Percentiles rank a stretch among this genome's conserved stretches.
These are phyloP conservation scores for Helotiales sp. DNA, from an alignment of 2,329 filamentous ascomycete species.

Conservation along the genomic window DNA sequence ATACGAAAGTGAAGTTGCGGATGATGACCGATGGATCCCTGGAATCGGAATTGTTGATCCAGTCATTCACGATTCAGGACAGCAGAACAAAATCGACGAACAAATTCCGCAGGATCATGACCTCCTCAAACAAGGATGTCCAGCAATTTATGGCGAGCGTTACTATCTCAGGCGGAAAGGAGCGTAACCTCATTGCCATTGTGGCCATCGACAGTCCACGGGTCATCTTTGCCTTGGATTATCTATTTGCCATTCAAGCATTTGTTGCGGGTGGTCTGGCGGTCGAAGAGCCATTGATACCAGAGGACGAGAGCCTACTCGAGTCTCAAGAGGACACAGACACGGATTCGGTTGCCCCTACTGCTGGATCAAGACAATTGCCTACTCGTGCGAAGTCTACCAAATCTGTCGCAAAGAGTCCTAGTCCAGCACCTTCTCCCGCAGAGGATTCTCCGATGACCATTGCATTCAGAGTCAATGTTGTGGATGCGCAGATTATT, in stretches of 20 bases:
- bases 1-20: constrained; percentile 87
- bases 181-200: constrained; percentile 85
- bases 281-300: constrained; percentile 61
- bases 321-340: constrained; percentile 66
- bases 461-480: constrained; percentile 86
- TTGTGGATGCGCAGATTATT: constrained; percentile 96
- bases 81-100: constrained; percentile 88
- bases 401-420: constrained; percentile 36
- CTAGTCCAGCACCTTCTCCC: constrained; percentile 39
- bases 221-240: constrained; percentile 94
- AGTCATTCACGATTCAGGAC: constrained; percentile 93
- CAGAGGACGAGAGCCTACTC: constrained; percentile 56
- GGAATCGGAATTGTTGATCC: constrained; percentile 90
- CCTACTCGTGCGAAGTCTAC: constrained; percentile 20
- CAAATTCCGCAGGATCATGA: constrained; percentile 98
- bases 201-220: constrained; percentile 93
- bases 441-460: constrained; percentile 60
- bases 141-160: constrained; percentile 99
- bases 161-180: constrained; percentile 84
- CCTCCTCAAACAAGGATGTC: constrained; percentile 89
- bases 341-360: constrained; percentile 54
- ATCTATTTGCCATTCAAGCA: constrained; percentile 85
- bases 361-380: constrained; percentile 14
- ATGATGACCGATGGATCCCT: constrained; percentile 92
- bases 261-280: constrained; percentile 78